Base-by-base conservation (phyloP, 2,329 filamentous ascomycete genomes). In the Trichoderma polysporum region DNA sequence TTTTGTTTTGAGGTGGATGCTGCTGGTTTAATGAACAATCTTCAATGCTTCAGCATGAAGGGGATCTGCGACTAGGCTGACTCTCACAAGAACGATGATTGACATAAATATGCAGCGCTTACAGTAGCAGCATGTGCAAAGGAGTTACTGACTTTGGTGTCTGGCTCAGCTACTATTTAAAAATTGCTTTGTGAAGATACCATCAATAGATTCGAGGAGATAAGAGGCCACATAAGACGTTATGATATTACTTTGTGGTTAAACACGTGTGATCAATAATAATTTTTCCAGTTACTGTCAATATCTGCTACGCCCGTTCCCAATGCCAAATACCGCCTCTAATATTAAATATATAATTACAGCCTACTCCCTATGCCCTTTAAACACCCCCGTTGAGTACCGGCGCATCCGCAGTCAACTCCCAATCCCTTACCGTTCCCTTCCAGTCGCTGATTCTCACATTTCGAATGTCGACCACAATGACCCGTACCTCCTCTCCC, bases 391-490 rank as follows among this genome's bases (percentile, higher is more conserved):
- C 83, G 66, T 86, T 85, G 12, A 83, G 73, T 22, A 75, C 64
- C 1, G 69, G 68, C 4, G 67, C 76, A 31, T 76, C 75, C n/a
- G 79, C 75, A 3, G 78, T 77, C 68, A 87, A 74, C 1, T 84
- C 84, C 81, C 83, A 98, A 76, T 98, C 94, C 73, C 91, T 88
- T 4, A 98, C 93, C 15, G 89, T 88, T n/a, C 95, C 94, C 81
- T 97, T 97, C 91, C 91, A 97, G 77, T 97, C 95, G 71, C 91
- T 93, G 73, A 96, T 96, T 74, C 93, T 86, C 57, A 95, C 93
- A 76, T 94, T 92, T 73, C 85, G 86, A 72, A 98, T 92, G 73
- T 86, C 87, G 8, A 98, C 95, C 6, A 94, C 86, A 37, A 98
- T 92, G 7, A 97, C 94, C 57, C 91, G 85, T 1, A 96, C 93